These are phyloP conservation scores for Euptelea pleiosperma DNA, from an alignment of 164 flowering plant species.

Conservation along the genomic window DNA sequence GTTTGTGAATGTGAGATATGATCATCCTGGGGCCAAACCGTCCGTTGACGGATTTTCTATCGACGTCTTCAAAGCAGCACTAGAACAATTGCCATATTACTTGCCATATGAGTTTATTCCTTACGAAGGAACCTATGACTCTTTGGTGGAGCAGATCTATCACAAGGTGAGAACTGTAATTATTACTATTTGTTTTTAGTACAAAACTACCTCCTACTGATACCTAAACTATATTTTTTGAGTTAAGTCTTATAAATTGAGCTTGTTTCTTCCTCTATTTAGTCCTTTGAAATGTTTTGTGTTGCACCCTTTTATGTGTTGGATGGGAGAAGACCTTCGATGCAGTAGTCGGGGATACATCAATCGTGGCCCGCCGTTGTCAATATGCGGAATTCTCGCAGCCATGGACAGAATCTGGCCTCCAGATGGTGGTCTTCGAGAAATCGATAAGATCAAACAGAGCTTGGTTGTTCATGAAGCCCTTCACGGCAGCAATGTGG, in stretches of 20 bases:
- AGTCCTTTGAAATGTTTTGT: too few species aligned
- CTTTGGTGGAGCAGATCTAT: slow-evolving; percentile 17
- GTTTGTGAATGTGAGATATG: slow-evolving; percentile 15
- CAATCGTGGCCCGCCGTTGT: slow-evolving; percentile 26
- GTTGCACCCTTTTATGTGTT: too few species aligned
- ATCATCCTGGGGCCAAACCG: neutral
- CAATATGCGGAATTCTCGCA: slow-evolving; percentile 38
- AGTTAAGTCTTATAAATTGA: too few species aligned
- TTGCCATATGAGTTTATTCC: slow-evolving; percentile 16
- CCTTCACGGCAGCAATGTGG: slow-evolving; percentile 29
- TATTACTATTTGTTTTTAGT: too few species aligned
- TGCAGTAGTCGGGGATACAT: slow-evolving; percentile 40
- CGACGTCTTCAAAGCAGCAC: slow-evolving; percentile 21
- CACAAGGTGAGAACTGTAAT: slow-evolving; percentile 2
- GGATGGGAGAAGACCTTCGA: slow-evolving; percentile 26
- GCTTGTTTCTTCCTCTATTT: too few species aligned
- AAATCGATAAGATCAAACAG: slow-evolving; percentile 1
- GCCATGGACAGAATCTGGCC: slow-evolving; percentile 36
- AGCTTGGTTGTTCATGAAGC: slow-evolving; percentile 33
- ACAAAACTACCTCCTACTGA: too few species aligned
- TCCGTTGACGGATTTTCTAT: slow-evolving; percentile 14
- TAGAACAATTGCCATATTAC: slow-evolving; percentile 10
- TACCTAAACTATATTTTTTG: too few species aligned
- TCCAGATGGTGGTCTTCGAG: slow-evolving; percentile 27
- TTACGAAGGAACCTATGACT: slow-evolving; percentile 15